phyloP scores from a whole-genome alignment of 768 basidiomycete genomes.

The Termitomyces bulborhizus region DNA sequence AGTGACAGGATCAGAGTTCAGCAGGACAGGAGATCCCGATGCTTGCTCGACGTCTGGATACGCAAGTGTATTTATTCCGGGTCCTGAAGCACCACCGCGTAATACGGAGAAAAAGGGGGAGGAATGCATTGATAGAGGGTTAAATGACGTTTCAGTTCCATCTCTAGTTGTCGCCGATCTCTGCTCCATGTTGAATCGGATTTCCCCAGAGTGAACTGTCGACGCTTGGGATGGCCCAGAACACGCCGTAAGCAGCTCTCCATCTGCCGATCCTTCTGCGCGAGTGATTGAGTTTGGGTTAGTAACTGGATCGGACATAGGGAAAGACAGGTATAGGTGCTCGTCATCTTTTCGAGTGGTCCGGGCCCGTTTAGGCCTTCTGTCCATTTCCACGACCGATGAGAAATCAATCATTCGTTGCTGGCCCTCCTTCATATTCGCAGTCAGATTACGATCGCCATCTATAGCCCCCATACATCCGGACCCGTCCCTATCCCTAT shows the following conservation, averaged over 20 bases:
- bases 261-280: background rate
- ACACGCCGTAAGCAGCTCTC: background rate
- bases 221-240: background rate
- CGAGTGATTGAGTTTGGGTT: background rate
- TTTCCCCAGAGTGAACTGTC: background rate
- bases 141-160: background rate
- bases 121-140: background rate
- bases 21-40: background rate
- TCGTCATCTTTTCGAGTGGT: background rate
- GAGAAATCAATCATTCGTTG: background rate
- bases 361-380: background rate
- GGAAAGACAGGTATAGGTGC: background rate
- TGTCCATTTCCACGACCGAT: background rate
- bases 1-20: background rate
- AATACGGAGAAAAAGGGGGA: background rate
- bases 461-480: too few relatives aligned
- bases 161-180: too few relatives aligned
- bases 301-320: background rate
- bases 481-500: too few relatives aligned
- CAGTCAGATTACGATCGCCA: too few relatives aligned
- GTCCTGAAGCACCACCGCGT: background rate
- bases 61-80: background rate
- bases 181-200: background rate
- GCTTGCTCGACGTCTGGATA: background rate
- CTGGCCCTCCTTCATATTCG: too few relatives aligned